Percentiles rank a stretch among this genome's conserved stretches.
phyloP scores from a whole-genome alignment of 2,329 filamentous ascomycete genomes.

The Apiospora marii region DNA sequence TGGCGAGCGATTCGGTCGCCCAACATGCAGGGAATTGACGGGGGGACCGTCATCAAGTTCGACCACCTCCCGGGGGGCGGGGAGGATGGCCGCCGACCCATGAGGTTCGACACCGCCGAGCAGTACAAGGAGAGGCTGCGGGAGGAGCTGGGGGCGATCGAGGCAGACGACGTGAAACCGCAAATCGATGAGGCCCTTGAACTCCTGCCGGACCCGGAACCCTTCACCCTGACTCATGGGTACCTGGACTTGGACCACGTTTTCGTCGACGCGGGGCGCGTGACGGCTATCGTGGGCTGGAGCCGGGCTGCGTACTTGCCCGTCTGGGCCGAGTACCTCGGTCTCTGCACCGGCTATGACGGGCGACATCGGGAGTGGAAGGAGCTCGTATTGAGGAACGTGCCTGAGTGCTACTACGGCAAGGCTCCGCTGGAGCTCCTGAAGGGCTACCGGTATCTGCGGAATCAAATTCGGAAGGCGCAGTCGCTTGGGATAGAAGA shows the following conservation, averaged over 20 bases:
- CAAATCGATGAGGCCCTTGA: constrained; percentile 30
- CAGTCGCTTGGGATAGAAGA: background rate
- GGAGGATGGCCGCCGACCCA: constrained; percentile 16
- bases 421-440: background rate
- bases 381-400: background rate
- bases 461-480: background rate
- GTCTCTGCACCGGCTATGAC: background rate
- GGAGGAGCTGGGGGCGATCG: constrained; percentile 25
- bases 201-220: constrained; percentile 36
- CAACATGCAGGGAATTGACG: constrained; percentile 31
- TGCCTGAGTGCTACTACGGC: background rate
- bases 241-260: constrained; percentile 38
- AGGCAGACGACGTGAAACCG: constrained; percentile 28
- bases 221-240: constrained; percentile 40
- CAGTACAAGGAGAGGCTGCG: constrained; percentile 34
- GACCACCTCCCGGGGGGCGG: constrained; percentile 34
- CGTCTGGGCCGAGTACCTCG: constrained; percentile 24
- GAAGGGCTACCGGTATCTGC: background rate
- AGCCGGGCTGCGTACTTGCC: constrained; percentile 14
- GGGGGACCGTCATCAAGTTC: constrained; percentile 32
- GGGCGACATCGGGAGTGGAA: constrained; percentile 23
- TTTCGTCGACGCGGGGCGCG: constrained; percentile 27
- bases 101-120: constrained; percentile 31
- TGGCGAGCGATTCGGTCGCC: constrained; percentile 35
- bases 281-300: constrained; percentile 20